Conservation (phyloP, 192 early-diverging fungal species). For the Spizellomyces sp. region DNA sequence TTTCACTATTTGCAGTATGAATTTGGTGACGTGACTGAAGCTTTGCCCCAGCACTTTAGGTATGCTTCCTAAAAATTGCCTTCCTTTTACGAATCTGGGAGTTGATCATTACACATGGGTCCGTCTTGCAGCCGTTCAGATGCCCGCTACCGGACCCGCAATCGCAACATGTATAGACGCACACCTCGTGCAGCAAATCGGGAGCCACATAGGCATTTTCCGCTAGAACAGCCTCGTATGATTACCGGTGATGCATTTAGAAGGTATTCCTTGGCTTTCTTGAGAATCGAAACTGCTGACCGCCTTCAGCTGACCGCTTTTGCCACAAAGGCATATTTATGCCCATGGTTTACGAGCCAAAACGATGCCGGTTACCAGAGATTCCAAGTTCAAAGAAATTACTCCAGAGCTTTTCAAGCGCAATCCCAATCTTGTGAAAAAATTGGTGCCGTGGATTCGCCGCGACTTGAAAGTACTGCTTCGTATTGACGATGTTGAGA, state of each 20-base stretch:
- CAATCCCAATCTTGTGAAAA: constrained; percentile 1
- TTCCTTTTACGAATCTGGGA: too few species aligned
- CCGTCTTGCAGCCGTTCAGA: background rate
- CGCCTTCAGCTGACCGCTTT: constrained; percentile 14
- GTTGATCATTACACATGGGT: too few species aligned
- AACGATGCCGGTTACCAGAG: constrained; percentile 17
- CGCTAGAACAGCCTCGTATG: background rate
- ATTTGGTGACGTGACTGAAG: background rate
- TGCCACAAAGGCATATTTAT: constrained; percentile 25
- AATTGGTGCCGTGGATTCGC: constrained; percentile 36
- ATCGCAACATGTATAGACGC: background rate
- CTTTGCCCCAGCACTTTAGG: too few species aligned
- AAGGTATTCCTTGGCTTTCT: background rate
- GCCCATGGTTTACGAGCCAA: constrained; percentile 27
- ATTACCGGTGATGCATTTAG: background rate
- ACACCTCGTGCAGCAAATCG: background rate
- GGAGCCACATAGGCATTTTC: background rate
- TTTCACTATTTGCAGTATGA: constrained; percentile 12
- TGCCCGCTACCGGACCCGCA: background rate
- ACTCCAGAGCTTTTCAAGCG: constrained; percentile 8
- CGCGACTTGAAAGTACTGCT: constrained; percentile 40
- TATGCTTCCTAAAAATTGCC: too few species aligned
- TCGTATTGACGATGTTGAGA: constrained; percentile 26
- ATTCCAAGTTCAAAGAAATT: constrained; percentile 26
- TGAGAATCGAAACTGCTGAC: background rate